Conservation (phyloP, 2,329 filamentous ascomycete species). For the Pseudophaeomoniella oleicola region DNA sequence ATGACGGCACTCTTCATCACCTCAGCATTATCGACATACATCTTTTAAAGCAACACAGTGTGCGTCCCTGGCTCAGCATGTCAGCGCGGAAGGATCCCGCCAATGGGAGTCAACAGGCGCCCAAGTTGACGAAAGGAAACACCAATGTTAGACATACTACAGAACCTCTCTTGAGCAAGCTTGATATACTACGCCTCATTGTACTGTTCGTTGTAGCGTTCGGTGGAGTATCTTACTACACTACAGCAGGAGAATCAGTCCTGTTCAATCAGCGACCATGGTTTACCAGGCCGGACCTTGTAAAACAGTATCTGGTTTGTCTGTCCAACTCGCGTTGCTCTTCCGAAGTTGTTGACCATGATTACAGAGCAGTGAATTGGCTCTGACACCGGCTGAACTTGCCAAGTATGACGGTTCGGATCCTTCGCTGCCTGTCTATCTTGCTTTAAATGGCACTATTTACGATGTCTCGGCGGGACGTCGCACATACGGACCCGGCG, state of each 20-base stretch:
- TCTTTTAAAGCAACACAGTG: no score
- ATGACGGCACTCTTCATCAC: no score
- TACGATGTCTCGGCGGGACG: conserved; percentile 47
- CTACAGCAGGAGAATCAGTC: conserved; percentile 55
- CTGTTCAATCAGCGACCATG: conserved; percentile 54
- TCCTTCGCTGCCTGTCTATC: conserved; percentile 62
- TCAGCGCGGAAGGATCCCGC: no score
- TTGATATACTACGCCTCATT: conserved; percentile 57
- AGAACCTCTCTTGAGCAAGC: no score
- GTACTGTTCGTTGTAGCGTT: conserved; percentile 52
- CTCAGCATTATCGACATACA: no score
- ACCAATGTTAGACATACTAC: no score
- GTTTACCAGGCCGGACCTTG: conserved; percentile 43
- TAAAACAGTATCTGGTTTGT: conserved; percentile 49
- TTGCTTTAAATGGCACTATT: conserved; percentile 61
- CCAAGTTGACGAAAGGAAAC: no score
- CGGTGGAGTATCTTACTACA: conserved; percentile 59
- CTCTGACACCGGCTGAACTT: conserved; percentile 64
- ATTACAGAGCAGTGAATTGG: conserved; percentile 39
- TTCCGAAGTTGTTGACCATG: conserved; percentile 1
- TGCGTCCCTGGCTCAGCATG: no score
- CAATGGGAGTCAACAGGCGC: no score
- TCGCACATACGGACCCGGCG: conserved; percentile 61
- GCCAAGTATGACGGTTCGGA: conserved; percentile 63
- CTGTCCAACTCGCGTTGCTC: conserved; percentile 2